phyloP scores from a whole-genome alignment of 257 asterid genomes.

The Mentha longifolia region DNA sequence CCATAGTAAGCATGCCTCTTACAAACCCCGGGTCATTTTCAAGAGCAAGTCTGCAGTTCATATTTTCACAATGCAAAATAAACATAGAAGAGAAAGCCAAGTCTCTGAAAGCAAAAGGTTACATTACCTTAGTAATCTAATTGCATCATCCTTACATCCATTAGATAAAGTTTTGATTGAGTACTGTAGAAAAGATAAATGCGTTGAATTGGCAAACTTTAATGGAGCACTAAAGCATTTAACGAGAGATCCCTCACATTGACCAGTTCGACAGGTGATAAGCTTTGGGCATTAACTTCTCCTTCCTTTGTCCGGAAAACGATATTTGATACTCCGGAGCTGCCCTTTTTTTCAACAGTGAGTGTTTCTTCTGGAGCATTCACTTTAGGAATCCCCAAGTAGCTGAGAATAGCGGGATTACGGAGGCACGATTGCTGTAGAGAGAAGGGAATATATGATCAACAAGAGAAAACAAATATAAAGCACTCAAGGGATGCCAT shows the following conservation, averaged over 20 bases:
- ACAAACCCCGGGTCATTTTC: constrained; percentile 78
- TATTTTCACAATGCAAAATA: constrained; percentile 33
- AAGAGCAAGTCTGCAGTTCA: constrained; percentile 85
- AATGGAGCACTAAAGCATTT: background rate
- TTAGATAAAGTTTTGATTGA: constrained; percentile 54
- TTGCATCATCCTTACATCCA: constrained; percentile 61
- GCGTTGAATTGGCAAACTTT: constrained; percentile 23
- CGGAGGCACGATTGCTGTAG: constrained; percentile 74
- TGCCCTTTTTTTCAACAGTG: constrained; percentile 39
- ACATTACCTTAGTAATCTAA: constrained; percentile 58
- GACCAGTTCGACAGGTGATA: constrained; percentile 73
- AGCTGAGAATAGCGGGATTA: constrained; percentile 59
- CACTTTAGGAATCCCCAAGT: constrained; percentile 70
- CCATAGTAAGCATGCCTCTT: constrained; percentile 74
- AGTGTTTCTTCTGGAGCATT: constrained; percentile 42
- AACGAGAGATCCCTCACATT: constrained; percentile 54
- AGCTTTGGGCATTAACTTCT: constrained; percentile 50
- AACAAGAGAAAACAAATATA: constrained; percentile 17
- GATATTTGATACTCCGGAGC: constrained; percentile 40
- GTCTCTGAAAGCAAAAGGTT: constrained; percentile 16
- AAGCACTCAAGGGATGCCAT: constrained; percentile 3
- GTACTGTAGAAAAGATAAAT: constrained; percentile 54
- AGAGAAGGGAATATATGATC: constrained; percentile 25
- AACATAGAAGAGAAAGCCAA: constrained; percentile 40
- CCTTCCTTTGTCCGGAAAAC: constrained; percentile 50